Base-by-base conservation (phyloP, 495 filamentous ascomycete species). In the Aspergillus cristatus region DNA sequence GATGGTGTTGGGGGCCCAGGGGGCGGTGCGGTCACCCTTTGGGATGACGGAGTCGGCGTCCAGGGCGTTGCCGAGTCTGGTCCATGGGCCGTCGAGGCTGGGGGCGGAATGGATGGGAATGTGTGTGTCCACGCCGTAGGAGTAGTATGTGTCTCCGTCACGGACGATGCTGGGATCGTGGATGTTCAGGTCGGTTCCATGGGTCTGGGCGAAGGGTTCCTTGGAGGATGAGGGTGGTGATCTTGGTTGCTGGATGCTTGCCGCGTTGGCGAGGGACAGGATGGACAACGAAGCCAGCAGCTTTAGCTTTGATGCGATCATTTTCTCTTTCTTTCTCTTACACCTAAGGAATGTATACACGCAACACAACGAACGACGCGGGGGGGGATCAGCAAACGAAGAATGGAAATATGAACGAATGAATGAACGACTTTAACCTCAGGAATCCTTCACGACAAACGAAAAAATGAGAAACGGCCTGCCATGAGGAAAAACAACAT, bases 1-100 rank as follows among this genome's bases (percentile, higher is more conserved):
- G 30, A 66, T 42, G 7, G 84, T 74, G 29, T 79, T 77, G 0
- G 82, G 81, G 0, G 84, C 83, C 81, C 65, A 68, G 3, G 62
- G 65, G 6, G 41, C 52, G 10, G 42, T 47, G 15, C 57, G 59
- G 32, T 65, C 55, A 17, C 61, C 63, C 35, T 65, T 65, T 0
- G 55, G 50, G 29, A 71, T 68, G 29, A 67, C 40, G 34, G 62
- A 67, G 31, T 61, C 51, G 14, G 40, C 50, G 13, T 57, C 41
- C 1, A 70, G 45, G 4, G 68, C 53, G 14, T 31, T 59, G 12
- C 65, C 63, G 4, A 55, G 42, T 25, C 53, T 41, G n/a, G 39
- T 48, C 66, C 63, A 71, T 7, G 66, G 65, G 1, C 67, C 68
- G 25, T 55, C 53, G 31, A 68, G 52, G 14, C 30, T 41, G 0